Evolutionary conservation across 148 eudicot genomes (phyloP), one percentile per base, ranked within the genome.

Genomic region (Spergularia marina): DNA sequence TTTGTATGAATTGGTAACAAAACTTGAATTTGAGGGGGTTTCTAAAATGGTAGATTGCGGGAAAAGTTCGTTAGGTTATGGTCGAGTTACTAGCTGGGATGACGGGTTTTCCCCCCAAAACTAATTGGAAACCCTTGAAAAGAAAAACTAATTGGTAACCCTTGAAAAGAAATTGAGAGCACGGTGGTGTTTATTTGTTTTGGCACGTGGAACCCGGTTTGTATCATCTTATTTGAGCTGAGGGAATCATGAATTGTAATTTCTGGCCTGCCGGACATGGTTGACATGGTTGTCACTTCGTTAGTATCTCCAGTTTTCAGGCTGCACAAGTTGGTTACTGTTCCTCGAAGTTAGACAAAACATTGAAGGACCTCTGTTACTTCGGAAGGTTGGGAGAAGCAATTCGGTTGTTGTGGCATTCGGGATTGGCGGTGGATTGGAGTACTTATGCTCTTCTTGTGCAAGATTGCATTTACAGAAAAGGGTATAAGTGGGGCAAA

Each of bases 291-390:
- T 82, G 81, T 85, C 83, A 80, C 83, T 18, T 9, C 7, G 66
- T 86, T 78, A 75, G 85, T 85, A 67, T 76, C 84, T 87, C 85
- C 87, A 93, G 94, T 78, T 93, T 91, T 87, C 93, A 94, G 97
- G 98, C 76, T 68, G 74, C 66, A 56, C 52, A 73, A 68, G 4
- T 58, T 49, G 65, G 73, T 72, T 72, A 78, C 58, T 83, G 81
- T 53, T 79, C 71, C 54, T 30, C 68, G 70, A 53, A 67, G 72
- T 81, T 91, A 85, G 91, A 91, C 84, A 79, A 80, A 66, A 87
- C 89, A 36, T 53, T 92, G 83, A 89, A 80, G 83, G 85, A 68
- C 75, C 88, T 90, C 47, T 90, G 96, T 82, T 84, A 85, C 41
- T 76, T 87, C 8, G 96, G 98, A 78, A 88, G 97, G 71, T 81